Evolutionary conservation across 129 eudicot genomes (phyloP), one percentile per base, ranked within the genome.

Genomic region (Flaveria brownii): DNA sequence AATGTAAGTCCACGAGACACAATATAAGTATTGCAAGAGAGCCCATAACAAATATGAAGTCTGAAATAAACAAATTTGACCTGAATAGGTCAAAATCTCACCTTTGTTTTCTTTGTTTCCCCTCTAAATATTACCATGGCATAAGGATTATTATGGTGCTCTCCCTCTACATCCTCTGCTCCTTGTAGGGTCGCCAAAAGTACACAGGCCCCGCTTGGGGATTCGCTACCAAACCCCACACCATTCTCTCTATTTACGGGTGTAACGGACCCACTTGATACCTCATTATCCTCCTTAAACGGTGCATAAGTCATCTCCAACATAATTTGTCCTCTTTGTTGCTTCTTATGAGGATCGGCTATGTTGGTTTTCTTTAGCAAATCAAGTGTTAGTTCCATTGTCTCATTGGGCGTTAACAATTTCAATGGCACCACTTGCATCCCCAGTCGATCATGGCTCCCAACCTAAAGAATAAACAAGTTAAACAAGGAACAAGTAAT

Each of bases 61-160:
- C 7, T 11, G 9, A 66, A 33, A 67, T 10, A 25, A 69, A 26
- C 45, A 43, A 12, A 69, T 16, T 23, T 68, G 76, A 69, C 60
- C 28, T 46, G 18, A 13, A 14, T 45, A 46, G 18, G 77, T 46
- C 64, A 70, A 78, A 43, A 75, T 26, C 73, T 73, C 65, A 88
- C 97, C 92, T 91, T 91, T 62, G 97, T 85, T 87, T 84, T 91
- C 77, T 85, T 91, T 8, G 74, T 84, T 82, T 91, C 97, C 36
- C 96, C 97, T 85, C 86, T 78, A 18, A 91, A 87, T 46, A 89
- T 42, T 0, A 91, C 68, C 72, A 82, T 5, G 52, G 84, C 97
- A 71, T 83, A 91, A 4, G 96, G 97, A 82, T 91, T 91, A 70
- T 79, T 91, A 72, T 91, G 97, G 22, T 77, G 84, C 70, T 78